Evolutionary conservation across 192 early-diverging fungal genomes (phyloP).

Genomic region (Umbelopsis sp.): DNA sequence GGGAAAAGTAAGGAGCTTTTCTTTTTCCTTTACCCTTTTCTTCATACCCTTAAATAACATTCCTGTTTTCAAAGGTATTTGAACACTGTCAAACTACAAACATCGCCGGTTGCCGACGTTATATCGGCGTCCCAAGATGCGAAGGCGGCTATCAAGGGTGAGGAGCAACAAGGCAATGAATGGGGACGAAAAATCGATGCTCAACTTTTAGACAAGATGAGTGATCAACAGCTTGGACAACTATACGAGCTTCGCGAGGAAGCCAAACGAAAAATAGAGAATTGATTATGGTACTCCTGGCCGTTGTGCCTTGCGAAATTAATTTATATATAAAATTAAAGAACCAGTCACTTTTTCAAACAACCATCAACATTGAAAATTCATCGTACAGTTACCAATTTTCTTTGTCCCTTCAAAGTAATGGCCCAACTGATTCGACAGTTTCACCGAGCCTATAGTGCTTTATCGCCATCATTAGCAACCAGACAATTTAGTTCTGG

Average conservation of each 20-base stretch:
- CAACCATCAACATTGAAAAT: conserved; percentile 4
- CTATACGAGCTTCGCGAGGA: conserved; percentile 56
- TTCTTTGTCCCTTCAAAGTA: background rate
- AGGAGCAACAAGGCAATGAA: conserved; percentile 23
- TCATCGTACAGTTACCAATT: background rate
- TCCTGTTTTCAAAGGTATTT: conserved; percentile 21
- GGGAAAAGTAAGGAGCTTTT: conserved; percentile 47
- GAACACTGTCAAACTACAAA: conserved; percentile 25
- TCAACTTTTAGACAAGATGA: conserved; percentile 52
- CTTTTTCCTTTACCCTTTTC: background rate
- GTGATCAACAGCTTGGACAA: conserved; percentile 61
- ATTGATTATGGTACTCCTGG: background rate
- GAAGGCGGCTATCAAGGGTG: conserved; percentile 1
- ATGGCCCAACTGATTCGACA: conserved; percentile 15
- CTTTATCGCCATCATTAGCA: background rate
- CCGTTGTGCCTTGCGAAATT: background rate
- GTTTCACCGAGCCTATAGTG: background rate
- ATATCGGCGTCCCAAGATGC: conserved; percentile 1
- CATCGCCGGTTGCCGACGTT: conserved; percentile 26
- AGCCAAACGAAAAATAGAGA: conserved; percentile 32
- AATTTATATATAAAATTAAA: background rate
- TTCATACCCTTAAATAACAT: background rate
- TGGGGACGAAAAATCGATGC: conserved; percentile 45
- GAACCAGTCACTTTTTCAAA: background rate
- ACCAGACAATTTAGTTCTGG: conserved; percentile 3